Base-by-base conservation (phyloP, 139 green algal genomes). In the Marvania coccoides region DNA sequence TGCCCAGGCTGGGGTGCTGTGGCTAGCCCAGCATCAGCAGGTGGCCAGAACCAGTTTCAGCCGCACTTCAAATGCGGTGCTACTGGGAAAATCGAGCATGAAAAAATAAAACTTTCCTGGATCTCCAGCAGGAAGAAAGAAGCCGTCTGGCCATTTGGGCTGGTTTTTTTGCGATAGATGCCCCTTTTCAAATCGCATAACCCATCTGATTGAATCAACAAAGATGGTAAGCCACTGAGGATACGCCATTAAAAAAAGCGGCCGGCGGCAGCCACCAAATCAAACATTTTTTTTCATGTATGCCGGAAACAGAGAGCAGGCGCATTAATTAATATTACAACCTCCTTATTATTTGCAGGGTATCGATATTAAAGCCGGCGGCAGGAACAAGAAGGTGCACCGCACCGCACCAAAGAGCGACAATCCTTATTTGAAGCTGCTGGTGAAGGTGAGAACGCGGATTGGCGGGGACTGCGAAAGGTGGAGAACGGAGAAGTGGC, bases 371-470 rank as follows among this genome's bases (percentile, higher is more conserved):
- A 87, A 87, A 24, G 93, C 95, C 61, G 95, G 94, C 67, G 95
- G 95, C 63, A 87, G 93, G 58, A 96, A 89, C 81, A 99, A 97
- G 79, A 93, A 90, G 78, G 84, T 78, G 34, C 70, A 83, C 47
- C 77, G 95, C 57, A 91, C 81, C 29, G 92, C 92, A 26, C 92
- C 91, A 23, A 98, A 98, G 86, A 91, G 77, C 64, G 81, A 98
- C 46, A 98, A 99, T 89, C 90, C 97, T n/a, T 99, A 99, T 80
- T 70, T 98, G 9, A 93, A 95, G 82, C 85, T 99, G 31, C 82
- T 99, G 33, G 93, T 99, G n/a, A 98, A 99, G 91, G 93, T 98
- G 48, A 58, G 74, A 10, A 30, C 13, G 19, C 58, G 36, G 2
- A 31, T 58, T 8, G 12, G 12, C 30, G 51, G 28, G 10, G 30